Percentiles rank a stretch among this genome's conserved stretches.
phyloP scores from a whole-genome alignment of 805 yeast genomes.

The Candida tibetensis region DNA sequence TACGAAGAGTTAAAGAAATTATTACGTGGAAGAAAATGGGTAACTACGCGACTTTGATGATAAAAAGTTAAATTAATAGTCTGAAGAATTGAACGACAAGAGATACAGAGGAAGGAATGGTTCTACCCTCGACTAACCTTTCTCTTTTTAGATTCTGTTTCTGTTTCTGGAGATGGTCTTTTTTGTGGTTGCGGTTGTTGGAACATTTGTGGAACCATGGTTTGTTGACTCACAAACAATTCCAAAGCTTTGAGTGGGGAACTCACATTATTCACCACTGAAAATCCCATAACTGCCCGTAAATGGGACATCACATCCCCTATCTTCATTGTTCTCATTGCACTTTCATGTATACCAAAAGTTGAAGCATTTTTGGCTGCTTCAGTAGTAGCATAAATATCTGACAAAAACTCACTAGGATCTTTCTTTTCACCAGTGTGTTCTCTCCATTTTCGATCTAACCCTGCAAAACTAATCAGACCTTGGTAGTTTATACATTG shows the following conservation, averaged over 20 bases:
- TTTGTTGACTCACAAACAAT: slow-evolving; percentile 23
- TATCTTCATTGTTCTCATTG: slow-evolving; percentile 70
- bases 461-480: slow-evolving; percentile 22
- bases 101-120: neutral
- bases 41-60: neutral
- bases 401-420: slow-evolving; percentile 19
- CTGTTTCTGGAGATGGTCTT: neutral
- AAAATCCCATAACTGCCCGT: slow-evolving; percentile 59
- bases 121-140: neutral
- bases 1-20: too few relatives aligned
- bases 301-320: slow-evolving; percentile 76
- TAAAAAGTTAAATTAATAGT: neutral
- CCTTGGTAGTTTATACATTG: slow-evolving; percentile 32
- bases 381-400: slow-evolving; percentile 25
- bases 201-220: neutral
- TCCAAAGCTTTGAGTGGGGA: slow-evolving; percentile 59
- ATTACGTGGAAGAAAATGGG: neutral
- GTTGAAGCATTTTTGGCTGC: slow-evolving; percentile 50
- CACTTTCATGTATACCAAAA: slow-evolving; percentile 62
- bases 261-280: slow-evolving; percentile 44
- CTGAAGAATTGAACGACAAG: neutral
- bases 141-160: neutral
- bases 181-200: neutral
- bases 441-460: slow-evolving; percentile 26
- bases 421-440: slow-evolving; percentile 12